Evolutionary conservation across 2,329 filamentous ascomycete genomes (phyloP).

Genomic region (Pezicula rhizophila): DNA sequence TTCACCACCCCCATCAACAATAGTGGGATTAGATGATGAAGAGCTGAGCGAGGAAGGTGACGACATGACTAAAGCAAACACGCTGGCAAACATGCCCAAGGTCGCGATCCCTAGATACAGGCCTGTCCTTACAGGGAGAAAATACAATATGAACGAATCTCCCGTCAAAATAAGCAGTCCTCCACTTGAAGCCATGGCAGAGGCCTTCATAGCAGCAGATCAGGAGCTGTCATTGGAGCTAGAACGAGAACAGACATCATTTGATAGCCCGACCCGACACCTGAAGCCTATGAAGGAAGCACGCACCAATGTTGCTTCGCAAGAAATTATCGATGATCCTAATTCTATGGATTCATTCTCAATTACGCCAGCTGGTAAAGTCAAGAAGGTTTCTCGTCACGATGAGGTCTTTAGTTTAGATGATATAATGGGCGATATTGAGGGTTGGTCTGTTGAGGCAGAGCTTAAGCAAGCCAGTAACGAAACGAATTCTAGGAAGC

Average conservation of each 20-base stretch:
- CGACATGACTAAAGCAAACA: background rate
- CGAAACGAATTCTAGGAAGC: constrained; percentile 3
- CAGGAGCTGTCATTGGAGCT: constrained; percentile 12
- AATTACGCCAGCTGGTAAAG: background rate
- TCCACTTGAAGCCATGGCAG: constrained; percentile 39
- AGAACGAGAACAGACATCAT: background rate
- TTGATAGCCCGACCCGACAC: constrained; percentile 30
- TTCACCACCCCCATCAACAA: constrained; percentile 17
- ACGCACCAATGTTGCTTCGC: constrained; percentile 10
- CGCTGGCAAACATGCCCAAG: background rate
- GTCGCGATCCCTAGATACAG: background rate
- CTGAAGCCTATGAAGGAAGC: constrained; percentile 38
- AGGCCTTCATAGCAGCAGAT: constrained; percentile 43
- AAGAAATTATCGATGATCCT: background rate
- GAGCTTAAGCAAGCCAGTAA: constrained; percentile 29
- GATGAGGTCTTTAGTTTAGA: constrained; percentile 14
- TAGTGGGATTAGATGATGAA: constrained; percentile 5
- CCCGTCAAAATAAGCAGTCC: constrained; percentile 30
- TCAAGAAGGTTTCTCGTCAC: background rate
- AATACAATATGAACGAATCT: constrained; percentile 6
- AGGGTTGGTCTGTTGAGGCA: constrained; percentile 33
- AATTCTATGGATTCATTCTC: background rate
- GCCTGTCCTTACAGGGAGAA: background rate
- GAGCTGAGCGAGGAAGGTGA: constrained; percentile 12
- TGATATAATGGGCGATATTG: constrained; percentile 23